These are phyloP conservation scores for Athelia sp. DNA, from an alignment of 1,284 basidiomycete species.

Conservation along the genomic window DNA sequence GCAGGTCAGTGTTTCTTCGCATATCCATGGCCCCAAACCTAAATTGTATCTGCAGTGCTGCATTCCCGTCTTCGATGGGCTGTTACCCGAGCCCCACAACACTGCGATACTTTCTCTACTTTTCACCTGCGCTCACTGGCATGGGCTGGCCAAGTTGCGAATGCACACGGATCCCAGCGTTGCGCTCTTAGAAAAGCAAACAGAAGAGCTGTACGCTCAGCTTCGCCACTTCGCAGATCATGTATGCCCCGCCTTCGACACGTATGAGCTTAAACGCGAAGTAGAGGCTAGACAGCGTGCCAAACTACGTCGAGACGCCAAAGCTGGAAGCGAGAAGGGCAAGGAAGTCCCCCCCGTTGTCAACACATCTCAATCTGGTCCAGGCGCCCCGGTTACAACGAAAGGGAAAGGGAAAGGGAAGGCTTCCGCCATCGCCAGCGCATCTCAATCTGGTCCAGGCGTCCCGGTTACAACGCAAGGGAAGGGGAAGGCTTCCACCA, in stretches of 20 bases:
- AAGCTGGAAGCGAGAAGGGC: background rate
- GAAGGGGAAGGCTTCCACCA: too few species aligned
- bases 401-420: too few species aligned
- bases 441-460: too few species aligned
- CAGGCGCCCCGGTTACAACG: background rate
- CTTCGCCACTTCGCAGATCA: conserved; percentile 16
- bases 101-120: conserved; percentile 18
- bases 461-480: background rate
- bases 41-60: conserved; percentile 19
- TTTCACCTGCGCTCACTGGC: conserved; percentile 25
- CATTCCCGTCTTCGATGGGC: conserved; percentile 27
- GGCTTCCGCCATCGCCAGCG: too few species aligned
- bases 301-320: background rate
- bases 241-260: conserved; percentile 15
- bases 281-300: conserved; percentile 10
- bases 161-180: conserved; percentile 25
- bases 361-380: background rate
- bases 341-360: background rate
- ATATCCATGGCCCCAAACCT: background rate
- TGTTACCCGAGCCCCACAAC: conserved; percentile 23
- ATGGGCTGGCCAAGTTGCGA: conserved; percentile 25
- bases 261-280: conserved; percentile 21
- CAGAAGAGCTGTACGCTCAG: conserved; percentile 13
- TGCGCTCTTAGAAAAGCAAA: conserved; percentile 13
- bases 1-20: conserved; percentile 9